Percentiles rank a stretch among this genome's conserved stretches.
Evolutionary conservation across 768 basidiomycete species (phyloP).

Genomic region (Mycena chlorophos): DNA sequence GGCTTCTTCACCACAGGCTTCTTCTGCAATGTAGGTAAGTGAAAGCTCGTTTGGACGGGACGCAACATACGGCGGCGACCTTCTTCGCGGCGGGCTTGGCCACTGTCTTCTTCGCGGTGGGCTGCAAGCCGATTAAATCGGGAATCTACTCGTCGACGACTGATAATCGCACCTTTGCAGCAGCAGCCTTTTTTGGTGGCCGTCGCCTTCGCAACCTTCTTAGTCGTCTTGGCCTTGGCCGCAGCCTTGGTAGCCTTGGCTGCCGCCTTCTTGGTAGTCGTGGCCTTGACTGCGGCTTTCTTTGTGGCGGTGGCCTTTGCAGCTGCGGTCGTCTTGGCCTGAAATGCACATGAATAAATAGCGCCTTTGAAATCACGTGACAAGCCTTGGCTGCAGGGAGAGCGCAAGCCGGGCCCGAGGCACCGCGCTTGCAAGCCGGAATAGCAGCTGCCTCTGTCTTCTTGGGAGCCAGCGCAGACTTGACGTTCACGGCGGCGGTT

Average conservation of each 20-base stretch:
- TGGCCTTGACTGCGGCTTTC: neutral
- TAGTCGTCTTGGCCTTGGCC: neutral
- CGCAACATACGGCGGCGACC: neutral
- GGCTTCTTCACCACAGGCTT: neutral
- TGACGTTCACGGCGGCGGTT: slow-evolving; percentile 1
- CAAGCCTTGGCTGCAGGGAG: too few relatives aligned
- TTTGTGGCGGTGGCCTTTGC: neutral
- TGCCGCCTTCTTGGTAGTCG: neutral
- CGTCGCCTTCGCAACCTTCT: neutral
- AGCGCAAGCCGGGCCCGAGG: too few relatives aligned
- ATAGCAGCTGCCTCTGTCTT: too few relatives aligned
- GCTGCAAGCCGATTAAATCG: neutral
- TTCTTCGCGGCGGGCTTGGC: neutral
- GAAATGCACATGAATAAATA: too few relatives aligned
- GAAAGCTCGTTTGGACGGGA: neutral
- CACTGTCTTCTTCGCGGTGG: neutral
- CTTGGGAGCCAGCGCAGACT: neutral
- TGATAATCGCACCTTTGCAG: neutral
- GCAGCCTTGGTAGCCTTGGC: neutral
- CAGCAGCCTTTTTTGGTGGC: too few relatives aligned
- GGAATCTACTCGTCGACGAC: neutral
- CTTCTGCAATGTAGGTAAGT: neutral
- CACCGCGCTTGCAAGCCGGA: too few relatives aligned
- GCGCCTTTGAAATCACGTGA: too few relatives aligned
- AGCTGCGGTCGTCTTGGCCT: neutral